Evolutionary conservation across 1,284 basidiomycete species (phyloP).

Genomic region (Macrocystidia cucumis): DNA sequence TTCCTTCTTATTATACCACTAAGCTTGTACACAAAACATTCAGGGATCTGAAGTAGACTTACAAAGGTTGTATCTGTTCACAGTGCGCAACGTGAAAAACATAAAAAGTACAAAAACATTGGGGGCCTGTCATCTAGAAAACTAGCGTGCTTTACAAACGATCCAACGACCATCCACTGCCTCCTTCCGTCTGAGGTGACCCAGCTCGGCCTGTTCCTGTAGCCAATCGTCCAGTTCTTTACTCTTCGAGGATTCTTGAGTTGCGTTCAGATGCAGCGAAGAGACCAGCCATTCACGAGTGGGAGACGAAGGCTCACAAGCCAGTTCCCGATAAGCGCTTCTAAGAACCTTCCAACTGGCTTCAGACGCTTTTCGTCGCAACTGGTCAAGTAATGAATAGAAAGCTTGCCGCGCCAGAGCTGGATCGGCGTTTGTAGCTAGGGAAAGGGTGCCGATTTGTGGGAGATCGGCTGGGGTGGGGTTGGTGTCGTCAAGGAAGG

Average conservation of each 20-base stretch:
- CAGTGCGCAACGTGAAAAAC: constrained; percentile 1
- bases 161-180: constrained; percentile 51
- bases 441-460: constrained; percentile 8
- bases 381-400: constrained; percentile 30
- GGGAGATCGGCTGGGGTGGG: too few relatives aligned
- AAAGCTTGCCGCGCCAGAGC: constrained; percentile 35
- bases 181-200: constrained; percentile 45
- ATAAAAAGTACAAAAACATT: constrained; percentile 10
- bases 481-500: too few relatives aligned
- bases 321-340: constrained; percentile 56
- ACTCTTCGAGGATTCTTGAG: constrained; percentile 14
- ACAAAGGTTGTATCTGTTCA: too few relatives aligned
- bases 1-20: background rate
- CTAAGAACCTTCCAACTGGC: constrained; percentile 54
- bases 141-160: constrained; percentile 34
- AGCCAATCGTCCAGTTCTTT: constrained; percentile 45
- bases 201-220: constrained; percentile 26
- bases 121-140: too few relatives aligned
- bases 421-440: constrained; percentile 5
- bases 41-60: too few relatives aligned
- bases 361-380: constrained; percentile 43
- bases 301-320: constrained; percentile 26
- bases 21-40: too few relatives aligned
- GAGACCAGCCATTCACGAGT: constrained; percentile 45
- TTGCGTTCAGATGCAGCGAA: constrained; percentile 32